phyloP scores from a whole-genome alignment of 2,329 filamentous ascomycete genomes.

The Orbilia brochopaga region DNA sequence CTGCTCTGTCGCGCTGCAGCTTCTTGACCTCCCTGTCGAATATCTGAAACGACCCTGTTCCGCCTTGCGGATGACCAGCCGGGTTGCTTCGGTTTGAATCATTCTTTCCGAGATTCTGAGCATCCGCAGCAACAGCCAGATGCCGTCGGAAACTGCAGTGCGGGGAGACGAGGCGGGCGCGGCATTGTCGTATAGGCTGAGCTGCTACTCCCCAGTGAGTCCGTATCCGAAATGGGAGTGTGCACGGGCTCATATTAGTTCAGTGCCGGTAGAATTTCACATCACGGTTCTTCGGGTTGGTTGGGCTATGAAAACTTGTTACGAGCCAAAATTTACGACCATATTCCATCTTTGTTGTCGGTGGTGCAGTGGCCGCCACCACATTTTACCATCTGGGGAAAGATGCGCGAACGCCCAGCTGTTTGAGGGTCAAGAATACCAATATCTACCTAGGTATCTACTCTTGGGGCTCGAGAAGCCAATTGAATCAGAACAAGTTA shows the following conservation, averaged over 20 bases:
- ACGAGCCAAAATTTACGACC: too few species aligned
- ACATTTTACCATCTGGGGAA: too few species aligned
- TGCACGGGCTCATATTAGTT: neutral
- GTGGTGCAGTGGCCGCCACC: too few species aligned
- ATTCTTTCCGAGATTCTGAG: neutral
- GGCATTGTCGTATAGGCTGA: neutral
- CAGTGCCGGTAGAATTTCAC: neutral
- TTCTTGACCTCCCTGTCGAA: conserved; percentile 90
- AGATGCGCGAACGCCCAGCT: too few species aligned
- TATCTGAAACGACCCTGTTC: conserved; percentile 71
- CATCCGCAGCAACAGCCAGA: conserved; percentile 3
- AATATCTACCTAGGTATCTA: too few species aligned
- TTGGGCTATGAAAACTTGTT: too few species aligned
- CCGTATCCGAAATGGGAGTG: neutral
- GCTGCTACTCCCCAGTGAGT: neutral
- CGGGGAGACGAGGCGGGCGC: neutral
- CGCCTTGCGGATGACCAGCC: conserved; percentile 1
- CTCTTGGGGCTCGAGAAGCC: too few species aligned
- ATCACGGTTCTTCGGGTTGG: neutral
- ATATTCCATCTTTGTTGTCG: too few species aligned
- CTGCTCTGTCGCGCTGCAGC: conserved; percentile 87
- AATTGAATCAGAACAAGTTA: too few species aligned
- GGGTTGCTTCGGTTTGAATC: neutral
- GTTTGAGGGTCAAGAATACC: too few species aligned
- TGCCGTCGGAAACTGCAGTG: neutral